A percentile compares a stretch with the other conserved stretches of the same genome.
Conservation (phyloP, 306 rosid genomes). For the Dicorynia guianensis region DNA sequence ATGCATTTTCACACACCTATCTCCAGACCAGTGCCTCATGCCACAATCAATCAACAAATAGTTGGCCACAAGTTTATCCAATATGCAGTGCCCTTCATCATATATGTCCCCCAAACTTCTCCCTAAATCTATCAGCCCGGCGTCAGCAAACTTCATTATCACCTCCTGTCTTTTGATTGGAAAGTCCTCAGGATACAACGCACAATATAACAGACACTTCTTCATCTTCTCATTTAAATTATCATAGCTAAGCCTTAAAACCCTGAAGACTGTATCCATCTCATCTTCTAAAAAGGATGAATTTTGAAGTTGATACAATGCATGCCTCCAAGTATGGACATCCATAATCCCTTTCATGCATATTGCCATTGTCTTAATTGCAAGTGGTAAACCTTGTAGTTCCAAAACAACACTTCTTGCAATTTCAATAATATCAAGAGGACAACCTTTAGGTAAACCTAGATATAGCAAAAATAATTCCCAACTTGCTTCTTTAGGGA, state of each 20-base stretch:
- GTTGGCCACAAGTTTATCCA: slow-evolving; percentile 32
- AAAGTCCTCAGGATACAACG: slow-evolving; percentile 46
- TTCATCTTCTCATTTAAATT: slow-evolving; percentile 1
- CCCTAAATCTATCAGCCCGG: slow-evolving; percentile 39
- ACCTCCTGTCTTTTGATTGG: slow-evolving; percentile 38
- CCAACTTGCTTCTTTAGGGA: slow-evolving; percentile 34
- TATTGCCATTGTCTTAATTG: neutral
- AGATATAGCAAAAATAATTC: slow-evolving; percentile 22
- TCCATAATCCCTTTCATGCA: slow-evolving; percentile 33
- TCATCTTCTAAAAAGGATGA: slow-evolving; percentile 32
- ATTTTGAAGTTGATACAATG: slow-evolving; percentile 25
- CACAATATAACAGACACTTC: slow-evolving; percentile 30
- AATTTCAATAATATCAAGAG: neutral
- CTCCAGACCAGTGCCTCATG: slow-evolving; percentile 14
- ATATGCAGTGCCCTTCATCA: slow-evolving; percentile 38
- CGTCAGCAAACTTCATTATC: slow-evolving; percentile 39
- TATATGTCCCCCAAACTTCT: slow-evolving; percentile 31
- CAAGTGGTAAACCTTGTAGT: slow-evolving; percentile 18
- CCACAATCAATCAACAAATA: slow-evolving; percentile 27
- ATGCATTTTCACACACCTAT: slow-evolving; percentile 38
- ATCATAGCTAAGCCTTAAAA: slow-evolving; percentile 25
- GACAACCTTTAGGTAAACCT: neutral
- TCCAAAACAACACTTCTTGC: slow-evolving; percentile 5
- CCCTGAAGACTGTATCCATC: slow-evolving; percentile 24
- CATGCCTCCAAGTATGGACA: slow-evolving; percentile 33